These are phyloP conservation scores for Collybia mongolica DNA, from an alignment of 768 basidiomycete species.

Conservation along the genomic window DNA sequence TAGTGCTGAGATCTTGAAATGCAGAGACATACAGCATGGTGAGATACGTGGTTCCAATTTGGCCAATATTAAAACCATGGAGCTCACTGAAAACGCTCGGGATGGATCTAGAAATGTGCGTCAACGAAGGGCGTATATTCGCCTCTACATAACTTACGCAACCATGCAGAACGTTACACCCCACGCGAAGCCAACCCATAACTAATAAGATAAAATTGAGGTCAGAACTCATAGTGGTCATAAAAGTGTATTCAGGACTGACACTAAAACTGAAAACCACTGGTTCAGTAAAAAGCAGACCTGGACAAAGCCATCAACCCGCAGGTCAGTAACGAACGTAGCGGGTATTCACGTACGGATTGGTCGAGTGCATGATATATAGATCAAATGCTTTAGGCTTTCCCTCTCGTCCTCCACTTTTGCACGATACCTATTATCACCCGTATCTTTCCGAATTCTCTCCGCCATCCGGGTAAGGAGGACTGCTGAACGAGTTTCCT, in stretches of 20 bases:
- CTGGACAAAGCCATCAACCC: constrained; percentile 27
- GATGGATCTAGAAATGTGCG: constrained; percentile 42
- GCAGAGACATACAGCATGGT: constrained; percentile 45
- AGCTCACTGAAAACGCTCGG: constrained; percentile 52
- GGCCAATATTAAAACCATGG: constrained; percentile 58
- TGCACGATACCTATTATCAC: constrained; percentile 60
- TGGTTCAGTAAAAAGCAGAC: constrained; percentile 69
- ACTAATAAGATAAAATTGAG: constrained; percentile 25
- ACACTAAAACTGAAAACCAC: constrained; percentile 75
- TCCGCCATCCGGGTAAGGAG: constrained; percentile 66
- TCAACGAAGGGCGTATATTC: not conserved
- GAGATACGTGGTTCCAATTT: constrained; percentile 59
- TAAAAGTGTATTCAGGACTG: constrained; percentile 18
- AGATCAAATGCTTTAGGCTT: constrained; percentile 57
- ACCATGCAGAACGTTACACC: constrained; percentile 71
- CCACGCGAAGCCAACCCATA: constrained; percentile 79
- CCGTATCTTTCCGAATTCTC: constrained; percentile 61
- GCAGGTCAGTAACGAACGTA: not conserved
- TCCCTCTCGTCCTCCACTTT: constrained; percentile 63
- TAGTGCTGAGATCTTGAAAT: not conserved
- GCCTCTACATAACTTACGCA: constrained; percentile 34
- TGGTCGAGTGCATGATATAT: constrained; percentile 68
- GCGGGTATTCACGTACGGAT: constrained; percentile 53
- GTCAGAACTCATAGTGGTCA: not conserved
- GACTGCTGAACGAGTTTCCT: constrained; percentile 73